Conservation (phyloP, 192 early-diverging fungal species). For the Coemansia sp. region DNA sequence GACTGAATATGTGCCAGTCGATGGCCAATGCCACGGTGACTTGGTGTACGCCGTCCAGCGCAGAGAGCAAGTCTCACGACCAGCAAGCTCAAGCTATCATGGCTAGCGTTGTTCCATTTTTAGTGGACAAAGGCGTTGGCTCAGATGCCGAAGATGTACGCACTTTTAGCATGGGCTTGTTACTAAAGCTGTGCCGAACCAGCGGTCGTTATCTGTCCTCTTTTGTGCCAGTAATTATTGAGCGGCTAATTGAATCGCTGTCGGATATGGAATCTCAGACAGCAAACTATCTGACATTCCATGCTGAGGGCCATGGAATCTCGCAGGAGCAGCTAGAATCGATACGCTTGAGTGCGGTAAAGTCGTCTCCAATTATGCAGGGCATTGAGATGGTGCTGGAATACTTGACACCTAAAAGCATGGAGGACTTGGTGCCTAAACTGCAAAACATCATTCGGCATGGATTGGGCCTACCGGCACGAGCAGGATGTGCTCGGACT, state of each 20-base stretch:
- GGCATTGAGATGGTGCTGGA: conserved; percentile 76
- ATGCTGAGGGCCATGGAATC: conserved; percentile 82
- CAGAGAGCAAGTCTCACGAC: conserved; percentile 42
- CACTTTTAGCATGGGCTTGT: conserved; percentile 72
- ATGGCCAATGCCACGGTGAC: conserved; percentile 79
- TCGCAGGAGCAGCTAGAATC: conserved; percentile 84
- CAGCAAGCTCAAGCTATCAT: conserved; percentile 66
- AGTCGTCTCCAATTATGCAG: conserved; percentile 93
- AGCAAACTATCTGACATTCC: conserved; percentile 86
- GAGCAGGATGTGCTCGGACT: conserved; percentile 86
- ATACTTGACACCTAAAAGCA: conserved; percentile 68
- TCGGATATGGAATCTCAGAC: conserved; percentile 69
- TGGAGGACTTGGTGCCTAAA: conserved; percentile 65
- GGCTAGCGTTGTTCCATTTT: conserved; percentile 82
- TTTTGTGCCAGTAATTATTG: conserved; percentile 70
- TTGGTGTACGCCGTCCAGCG: conserved; percentile 64
- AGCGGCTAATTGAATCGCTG: conserved; percentile 79
- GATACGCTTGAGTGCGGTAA: conserved; percentile 73
- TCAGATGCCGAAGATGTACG: conserved; percentile 85
- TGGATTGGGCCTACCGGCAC: conserved; percentile 85
- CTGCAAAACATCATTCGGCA: conserved; percentile 71
- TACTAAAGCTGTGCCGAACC: conserved; percentile 81
- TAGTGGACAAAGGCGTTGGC: conserved; percentile 70
- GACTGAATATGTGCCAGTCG: conserved; percentile 74
- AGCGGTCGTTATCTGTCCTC: conserved; percentile 70